Conservation (phyloP, 345 rosid species). For the Dipteronia sinensis region DNA sequence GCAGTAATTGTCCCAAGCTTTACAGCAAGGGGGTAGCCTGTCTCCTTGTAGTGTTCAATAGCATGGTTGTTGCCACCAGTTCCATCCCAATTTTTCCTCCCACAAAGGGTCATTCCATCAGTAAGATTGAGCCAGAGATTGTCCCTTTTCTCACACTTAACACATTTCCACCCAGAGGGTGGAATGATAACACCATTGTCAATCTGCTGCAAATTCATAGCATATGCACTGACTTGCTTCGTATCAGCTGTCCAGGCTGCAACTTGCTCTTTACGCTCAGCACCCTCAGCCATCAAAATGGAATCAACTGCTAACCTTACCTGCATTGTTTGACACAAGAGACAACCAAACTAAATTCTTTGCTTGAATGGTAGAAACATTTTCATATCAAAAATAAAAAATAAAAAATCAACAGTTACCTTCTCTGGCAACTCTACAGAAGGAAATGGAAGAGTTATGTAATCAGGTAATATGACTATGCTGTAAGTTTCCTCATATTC, state of each 20-base stretch:
- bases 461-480: slow-evolving; percentile 76
- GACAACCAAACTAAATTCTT: background rate
- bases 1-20: slow-evolving; percentile 96
- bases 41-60: slow-evolving; percentile 80
- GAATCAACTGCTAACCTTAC: slow-evolving; percentile 94
- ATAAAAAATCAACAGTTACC: slow-evolving; percentile 44
- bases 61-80: slow-evolving; percentile 99
- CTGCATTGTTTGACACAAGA: slow-evolving; percentile 37
- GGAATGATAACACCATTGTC: slow-evolving; percentile 75
- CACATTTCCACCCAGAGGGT: slow-evolving; percentile 92
- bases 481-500: slow-evolving; percentile 76
- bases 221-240: slow-evolving; percentile 79
- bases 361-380: background rate
- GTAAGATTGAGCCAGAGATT: slow-evolving; percentile 97
- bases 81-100: slow-evolving; percentile 97
- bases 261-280: slow-evolving; percentile 85
- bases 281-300: slow-evolving; percentile 76
- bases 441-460: slow-evolving; percentile 77
- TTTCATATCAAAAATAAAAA: background rate
- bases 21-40: slow-evolving; percentile 90
- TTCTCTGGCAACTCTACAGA: slow-evolving; percentile 96
- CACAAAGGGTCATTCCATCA: slow-evolving; percentile 97
- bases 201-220: slow-evolving; percentile 73
- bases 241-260: slow-evolving; percentile 94
- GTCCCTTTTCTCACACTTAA: slow-evolving; percentile 85